These are phyloP conservation scores for Serendipita indica DNA, from an alignment of 768 basidiomycete species.

Conservation along the genomic window DNA sequence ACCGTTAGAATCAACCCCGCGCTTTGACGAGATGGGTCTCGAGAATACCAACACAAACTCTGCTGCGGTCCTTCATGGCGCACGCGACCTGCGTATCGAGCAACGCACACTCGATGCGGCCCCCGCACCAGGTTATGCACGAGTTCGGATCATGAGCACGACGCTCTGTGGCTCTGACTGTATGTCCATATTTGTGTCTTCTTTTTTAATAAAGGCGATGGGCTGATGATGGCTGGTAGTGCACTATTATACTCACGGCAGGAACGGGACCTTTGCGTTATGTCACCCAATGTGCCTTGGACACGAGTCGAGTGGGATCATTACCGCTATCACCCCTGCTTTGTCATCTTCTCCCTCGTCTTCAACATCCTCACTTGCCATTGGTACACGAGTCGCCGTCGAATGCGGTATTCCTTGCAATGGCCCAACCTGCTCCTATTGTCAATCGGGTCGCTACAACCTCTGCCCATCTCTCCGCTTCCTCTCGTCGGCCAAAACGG, in stretches of 20 bases:
- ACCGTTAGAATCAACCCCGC: too few relatives aligned
- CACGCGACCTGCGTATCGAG: conserved; percentile 70
- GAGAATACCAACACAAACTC: conserved; percentile 39
- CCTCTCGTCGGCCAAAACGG: conserved; percentile 77
- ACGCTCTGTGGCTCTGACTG: conserved; percentile 85
- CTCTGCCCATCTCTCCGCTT: conserved; percentile 85
- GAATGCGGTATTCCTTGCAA: conserved; percentile 87
- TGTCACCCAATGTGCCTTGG: conserved; percentile 80
- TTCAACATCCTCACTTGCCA: conserved; percentile 29
- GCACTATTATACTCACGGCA: conserved; percentile 79
- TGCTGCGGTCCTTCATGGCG: conserved; percentile 71
- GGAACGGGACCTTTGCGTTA: conserved; percentile 85
- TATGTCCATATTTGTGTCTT: conserved; percentile 23
- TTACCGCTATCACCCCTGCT: conserved; percentile 69
- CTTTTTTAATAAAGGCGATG: neutral
- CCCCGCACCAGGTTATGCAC: conserved; percentile 57
- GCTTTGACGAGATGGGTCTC: conserved; percentile 27
- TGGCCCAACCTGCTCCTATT: conserved; percentile 30
- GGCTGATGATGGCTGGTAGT: conserved; percentile 32
- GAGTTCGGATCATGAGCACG: conserved; percentile 66
- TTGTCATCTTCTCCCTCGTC: conserved; percentile 29
- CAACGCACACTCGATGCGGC: conserved; percentile 56
- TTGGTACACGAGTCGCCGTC: conserved; percentile 83
- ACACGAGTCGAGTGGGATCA: conserved; percentile 80
- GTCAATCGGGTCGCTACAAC: conserved; percentile 72